Evolutionary conservation across 106 monocot genomes (phyloP), one percentile per base, ranked within the genome.

Genomic region (Dioscorea dumetorum): DNA sequence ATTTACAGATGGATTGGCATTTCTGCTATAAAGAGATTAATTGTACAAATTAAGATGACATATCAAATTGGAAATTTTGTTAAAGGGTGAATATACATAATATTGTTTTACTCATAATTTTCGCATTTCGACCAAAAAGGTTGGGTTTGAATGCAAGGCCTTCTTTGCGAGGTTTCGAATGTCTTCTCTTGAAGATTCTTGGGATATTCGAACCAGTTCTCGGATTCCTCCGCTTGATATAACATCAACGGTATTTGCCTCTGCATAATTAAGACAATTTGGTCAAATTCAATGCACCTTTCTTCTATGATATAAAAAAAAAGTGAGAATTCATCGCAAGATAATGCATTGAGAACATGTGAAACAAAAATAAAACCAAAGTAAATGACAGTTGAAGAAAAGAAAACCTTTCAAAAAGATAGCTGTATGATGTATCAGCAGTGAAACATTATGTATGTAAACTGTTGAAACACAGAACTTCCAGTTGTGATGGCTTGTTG

Each of bases 171-270:
- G 82, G 61, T 79, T 82, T 35, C 79, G 73, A 0, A 77, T 82
- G 74, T 89, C 88, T 58, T 89, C 88, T 79, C 76, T 84, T 35
- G 80, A 59, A 8, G 88, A 89, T 59, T 89, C 89, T 56, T 66
- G 66, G n/a, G 85, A 77, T 77, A 89, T 85, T 2, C 82, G 82
- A 53, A 85, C 51, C 9, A 88, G 62, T 64, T 82, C 82, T 48
- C 73, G 77, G 48, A 85, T 58, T 24, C 79, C 88, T 72, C 85
- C 81, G 41, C 76, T 79, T 48, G 73, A 33, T 58, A 89, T 71
- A 18, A 89, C 65, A 63, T 89, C 89, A 48, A 63, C 16, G 5
- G 16, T 13, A 35, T 63, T 63, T 14, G 33, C 33, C 35, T 63
- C 35, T 63, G 54, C 54, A 54, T 54, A 54, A 12, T 5, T 19